phyloP scores from a whole-genome alignment of 2,329 filamentous ascomycete genomes.

The Fusarium sterilihyphosum region DNA sequence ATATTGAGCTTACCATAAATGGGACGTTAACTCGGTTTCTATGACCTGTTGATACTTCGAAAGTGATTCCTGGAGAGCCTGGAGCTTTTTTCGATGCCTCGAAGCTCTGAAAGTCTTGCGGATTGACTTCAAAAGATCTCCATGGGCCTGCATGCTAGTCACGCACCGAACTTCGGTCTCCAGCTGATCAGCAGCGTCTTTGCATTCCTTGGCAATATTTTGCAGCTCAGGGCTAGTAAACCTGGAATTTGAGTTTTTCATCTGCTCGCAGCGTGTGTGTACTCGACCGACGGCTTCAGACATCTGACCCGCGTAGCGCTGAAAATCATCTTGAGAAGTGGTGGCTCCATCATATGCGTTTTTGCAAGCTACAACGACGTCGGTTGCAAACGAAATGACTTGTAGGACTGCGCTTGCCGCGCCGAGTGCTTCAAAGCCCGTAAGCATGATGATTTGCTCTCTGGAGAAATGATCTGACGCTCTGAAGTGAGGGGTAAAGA shows the following conservation, averaged over 20 bases:
- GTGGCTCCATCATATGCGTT: slow-evolving; percentile 1
- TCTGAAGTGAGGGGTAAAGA: background rate
- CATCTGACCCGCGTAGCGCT: background rate
- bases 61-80: fast-evolving
- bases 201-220: background rate
- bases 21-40: fast-evolving
- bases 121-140: fast-evolving
- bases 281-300: background rate
- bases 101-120: fast-evolving
- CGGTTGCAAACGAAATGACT: slow-evolving; percentile 14
- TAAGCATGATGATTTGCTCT: background rate
- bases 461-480: fast-evolving
- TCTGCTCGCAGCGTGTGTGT: background rate
- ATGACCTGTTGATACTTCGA: fast-evolving
- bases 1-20: background rate
- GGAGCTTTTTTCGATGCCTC: fast-evolving
- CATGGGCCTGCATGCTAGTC: fast-evolving
- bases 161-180: fast-evolving
- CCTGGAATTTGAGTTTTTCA: fast-evolving
- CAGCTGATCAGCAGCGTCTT: background rate
- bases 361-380: background rate
- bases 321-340: background rate
- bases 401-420: slow-evolving; percentile 24
- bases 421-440: slow-evolving; percentile 11
- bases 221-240: background rate